Evolutionary conservation across 257 asterid species (phyloP).

Genomic region (Capsicum pubescens): DNA sequence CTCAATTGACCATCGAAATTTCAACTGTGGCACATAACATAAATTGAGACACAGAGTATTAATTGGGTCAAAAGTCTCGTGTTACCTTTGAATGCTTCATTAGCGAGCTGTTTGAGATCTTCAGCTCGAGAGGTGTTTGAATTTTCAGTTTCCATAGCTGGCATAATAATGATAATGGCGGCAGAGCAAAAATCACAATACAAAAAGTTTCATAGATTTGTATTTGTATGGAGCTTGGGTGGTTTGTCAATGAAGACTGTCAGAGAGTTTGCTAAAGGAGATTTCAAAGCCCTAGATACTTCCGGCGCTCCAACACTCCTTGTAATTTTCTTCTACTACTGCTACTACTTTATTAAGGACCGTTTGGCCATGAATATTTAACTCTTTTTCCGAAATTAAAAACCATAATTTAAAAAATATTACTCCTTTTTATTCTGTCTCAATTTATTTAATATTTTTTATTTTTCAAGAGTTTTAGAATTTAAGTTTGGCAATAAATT

Average conservation of each 20-base stretch:
- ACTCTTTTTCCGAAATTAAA: too few relatives aligned
- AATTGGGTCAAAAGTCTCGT: too few relatives aligned
- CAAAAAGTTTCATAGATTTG: not conserved
- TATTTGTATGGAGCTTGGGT: not conserved
- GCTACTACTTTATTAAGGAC: not conserved
- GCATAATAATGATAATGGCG: conserved; percentile 49
- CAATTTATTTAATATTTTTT: too few relatives aligned
- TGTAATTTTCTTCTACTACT: not conserved
- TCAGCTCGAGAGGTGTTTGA: conserved; percentile 67
- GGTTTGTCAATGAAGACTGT: conserved; percentile 7
- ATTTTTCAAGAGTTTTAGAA: too few relatives aligned
- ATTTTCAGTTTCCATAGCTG: conserved; percentile 75
- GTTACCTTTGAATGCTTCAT: conserved; percentile 95
- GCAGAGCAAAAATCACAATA: not conserved
- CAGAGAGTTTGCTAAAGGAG: not conserved
- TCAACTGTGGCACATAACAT: too few relatives aligned
- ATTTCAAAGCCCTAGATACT: conserved; percentile 25
- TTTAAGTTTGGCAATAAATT: too few relatives aligned
- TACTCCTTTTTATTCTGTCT: too few relatives aligned
- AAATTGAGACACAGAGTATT: too few relatives aligned
- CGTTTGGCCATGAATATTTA: too few relatives aligned
- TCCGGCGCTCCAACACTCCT: not conserved
- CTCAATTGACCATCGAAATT: too few relatives aligned
- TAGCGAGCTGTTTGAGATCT: conserved; percentile 76
- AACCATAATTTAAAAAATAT: too few relatives aligned